These are phyloP conservation scores for Calonectria pseudoreteaudii DNA, from an alignment of 2,329 filamentous ascomycete species.

Conservation along the genomic window DNA sequence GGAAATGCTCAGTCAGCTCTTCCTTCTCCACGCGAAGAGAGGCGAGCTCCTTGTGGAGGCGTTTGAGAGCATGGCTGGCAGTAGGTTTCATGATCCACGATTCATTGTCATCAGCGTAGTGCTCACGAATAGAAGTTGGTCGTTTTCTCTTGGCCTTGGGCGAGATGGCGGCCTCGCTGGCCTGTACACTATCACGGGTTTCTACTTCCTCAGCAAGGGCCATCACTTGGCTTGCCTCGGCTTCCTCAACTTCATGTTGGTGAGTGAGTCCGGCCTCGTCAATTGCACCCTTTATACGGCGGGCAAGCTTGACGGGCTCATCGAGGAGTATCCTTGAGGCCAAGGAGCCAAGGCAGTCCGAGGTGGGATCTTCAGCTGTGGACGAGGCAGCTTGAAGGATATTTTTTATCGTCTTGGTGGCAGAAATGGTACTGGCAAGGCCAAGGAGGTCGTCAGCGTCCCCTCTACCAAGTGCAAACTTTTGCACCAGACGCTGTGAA, in stretches of 20 bases:
- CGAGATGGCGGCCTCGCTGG: slow-evolving; percentile 61
- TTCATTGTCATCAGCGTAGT: slow-evolving; percentile 70
- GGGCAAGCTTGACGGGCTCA: slow-evolving; percentile 75
- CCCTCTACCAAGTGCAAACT: slow-evolving; percentile 92
- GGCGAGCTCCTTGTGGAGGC: slow-evolving; percentile 76
- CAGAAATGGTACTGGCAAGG: slow-evolving; percentile 82
- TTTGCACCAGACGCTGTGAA: slow-evolving; percentile 90
- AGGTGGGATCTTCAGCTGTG: slow-evolving; percentile 21
- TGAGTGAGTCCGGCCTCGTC: slow-evolving; percentile 92
- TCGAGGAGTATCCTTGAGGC: slow-evolving; percentile 72
- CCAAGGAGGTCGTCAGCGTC: slow-evolving; percentile 90
- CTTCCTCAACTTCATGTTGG: slow-evolving; percentile 82
- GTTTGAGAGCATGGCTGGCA: slow-evolving; percentile 74
- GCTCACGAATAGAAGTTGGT: slow-evolving; percentile 62
- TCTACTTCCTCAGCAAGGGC: slow-evolving; percentile 80
- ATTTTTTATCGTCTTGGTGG: slow-evolving; percentile 74
- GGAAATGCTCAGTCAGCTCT: slow-evolving; percentile 70
- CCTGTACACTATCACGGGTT: slow-evolving; percentile 71
- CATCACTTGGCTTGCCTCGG: slow-evolving; percentile 76
- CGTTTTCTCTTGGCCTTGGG: slow-evolving; percentile 62
- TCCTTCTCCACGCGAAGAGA: slow-evolving; percentile 70
- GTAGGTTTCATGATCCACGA: slow-evolving; percentile 74
- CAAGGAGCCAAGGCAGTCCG: slow-evolving; percentile 58
- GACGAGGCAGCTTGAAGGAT: slow-evolving; percentile 52
- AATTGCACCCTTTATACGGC: slow-evolving; percentile 80